Percentiles rank a stretch among this genome's conserved stretches.
These are phyloP conservation scores for Aspergillus luchuensis DNA, from an alignment of 2,329 filamentous ascomycete genomes.

Conservation along the genomic window DNA sequence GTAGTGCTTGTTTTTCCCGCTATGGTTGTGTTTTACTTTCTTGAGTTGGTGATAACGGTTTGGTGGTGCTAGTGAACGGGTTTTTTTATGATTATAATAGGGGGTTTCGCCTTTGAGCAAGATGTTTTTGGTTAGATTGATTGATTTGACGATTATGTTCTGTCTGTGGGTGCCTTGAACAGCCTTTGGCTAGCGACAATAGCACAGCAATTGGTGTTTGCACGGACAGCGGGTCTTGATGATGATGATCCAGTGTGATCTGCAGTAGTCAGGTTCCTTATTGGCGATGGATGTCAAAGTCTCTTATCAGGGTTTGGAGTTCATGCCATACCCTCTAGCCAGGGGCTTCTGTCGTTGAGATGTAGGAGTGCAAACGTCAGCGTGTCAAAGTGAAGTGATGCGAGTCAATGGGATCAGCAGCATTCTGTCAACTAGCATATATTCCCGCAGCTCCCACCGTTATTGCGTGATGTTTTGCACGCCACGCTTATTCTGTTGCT, in stretches of 20 bases:
- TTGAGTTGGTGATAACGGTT: no score
- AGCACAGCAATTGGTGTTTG: neutral
- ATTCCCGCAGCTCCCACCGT: neutral
- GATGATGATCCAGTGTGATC: neutral
- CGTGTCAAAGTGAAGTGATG: neutral
- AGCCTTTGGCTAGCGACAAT: neutral
- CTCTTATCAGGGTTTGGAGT: neutral
- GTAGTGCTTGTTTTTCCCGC: no score
- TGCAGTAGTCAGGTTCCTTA: neutral
- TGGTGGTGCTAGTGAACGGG: no score
- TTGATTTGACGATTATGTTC: no score
- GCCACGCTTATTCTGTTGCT: neutral
- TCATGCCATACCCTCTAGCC: no score
- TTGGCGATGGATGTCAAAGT: neutral
- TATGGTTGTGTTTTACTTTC: no score
- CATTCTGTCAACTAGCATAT: neutral
- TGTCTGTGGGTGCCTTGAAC: neutral
- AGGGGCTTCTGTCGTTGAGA: no score
- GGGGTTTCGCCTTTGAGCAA: no score
- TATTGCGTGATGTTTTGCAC: neutral
- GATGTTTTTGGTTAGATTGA: no score
- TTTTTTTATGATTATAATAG: fast-evolving
- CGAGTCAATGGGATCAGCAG: neutral
- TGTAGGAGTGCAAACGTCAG: neutral
- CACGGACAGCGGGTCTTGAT: neutral